A percentile compares a stretch with the other conserved stretches of the same genome.
These are phyloP conservation scores for Beta corolliflora DNA, from an alignment of 179 eudicot genomes.

Conservation along the genomic window DNA sequence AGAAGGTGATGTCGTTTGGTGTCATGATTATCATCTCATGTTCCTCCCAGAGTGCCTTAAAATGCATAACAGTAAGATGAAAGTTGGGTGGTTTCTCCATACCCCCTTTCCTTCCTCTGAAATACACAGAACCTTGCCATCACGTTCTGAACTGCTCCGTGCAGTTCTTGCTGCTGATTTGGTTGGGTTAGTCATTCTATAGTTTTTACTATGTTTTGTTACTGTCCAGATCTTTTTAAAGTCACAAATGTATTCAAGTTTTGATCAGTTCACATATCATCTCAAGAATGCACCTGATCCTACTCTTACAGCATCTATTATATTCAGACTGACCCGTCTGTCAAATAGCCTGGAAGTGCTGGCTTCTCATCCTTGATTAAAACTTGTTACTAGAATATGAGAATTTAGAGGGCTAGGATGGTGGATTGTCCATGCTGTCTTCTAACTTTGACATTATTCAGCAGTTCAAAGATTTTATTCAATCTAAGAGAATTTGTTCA, in stretches of 20 bases:
- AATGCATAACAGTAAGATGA: constrained; percentile 69
- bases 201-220: not conserved
- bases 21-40: constrained; percentile 99
- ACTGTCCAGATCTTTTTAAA: not conserved
- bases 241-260: not conserved
- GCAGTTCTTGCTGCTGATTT: constrained; percentile 97
- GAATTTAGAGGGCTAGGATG: not conserved
- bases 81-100: constrained; percentile 99
- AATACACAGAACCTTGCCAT: constrained; percentile 93
- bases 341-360: not conserved
- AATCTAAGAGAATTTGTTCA: not conserved
- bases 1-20: constrained; percentile 99
- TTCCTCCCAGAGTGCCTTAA: constrained; percentile 92
- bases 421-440: not conserved
- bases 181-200: constrained; percentile 71
- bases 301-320: not conserved
- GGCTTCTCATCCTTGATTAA: not conserved
- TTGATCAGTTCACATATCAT: not conserved
- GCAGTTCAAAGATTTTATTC: not conserved
- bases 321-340: not conserved
- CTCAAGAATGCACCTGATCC: constrained; percentile 1
- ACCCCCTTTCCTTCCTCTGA: constrained; percentile 99
- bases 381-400: not conserved
- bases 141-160: constrained; percentile 82
- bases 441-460: constrained; percentile 3